Evolutionary conservation across 192 early-diverging fungal genomes (phyloP).

Genomic region (Backusella circina): DNA sequence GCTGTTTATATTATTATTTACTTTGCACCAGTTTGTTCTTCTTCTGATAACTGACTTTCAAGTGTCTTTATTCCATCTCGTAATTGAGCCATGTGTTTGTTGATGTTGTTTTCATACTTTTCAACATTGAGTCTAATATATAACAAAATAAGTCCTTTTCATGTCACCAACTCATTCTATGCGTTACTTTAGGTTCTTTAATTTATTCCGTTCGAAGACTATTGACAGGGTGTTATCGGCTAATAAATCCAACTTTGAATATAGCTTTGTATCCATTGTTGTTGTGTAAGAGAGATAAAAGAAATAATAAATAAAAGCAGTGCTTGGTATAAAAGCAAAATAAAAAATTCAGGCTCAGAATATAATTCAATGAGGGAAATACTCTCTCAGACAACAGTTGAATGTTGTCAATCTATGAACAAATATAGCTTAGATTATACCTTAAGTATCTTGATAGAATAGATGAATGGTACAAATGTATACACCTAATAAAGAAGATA

Average conservation of each 20-base stretch:
- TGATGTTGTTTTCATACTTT: conserved; percentile 50
- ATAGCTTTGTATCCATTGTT: conserved; percentile 32
- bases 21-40: conserved; percentile 52
- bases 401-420: too few species aligned
- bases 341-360: too few species aligned
- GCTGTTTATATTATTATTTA: conserved; percentile 30
- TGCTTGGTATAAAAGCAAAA: too few species aligned
- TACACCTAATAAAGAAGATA: too few species aligned
- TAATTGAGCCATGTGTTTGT: conserved; percentile 47
- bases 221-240: conserved; percentile 54
- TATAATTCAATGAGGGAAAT: too few species aligned
- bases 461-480: too few species aligned
- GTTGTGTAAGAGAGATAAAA: conserved; percentile 1
- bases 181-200: conserved; percentile 28
- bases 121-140: conserved; percentile 41
- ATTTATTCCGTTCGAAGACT: conserved; percentile 56
- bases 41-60: conserved; percentile 51
- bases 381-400: too few species aligned
- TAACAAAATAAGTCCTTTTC: not conserved
- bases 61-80: conserved; percentile 48
- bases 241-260: conserved; percentile 41
- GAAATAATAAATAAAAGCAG: too few species aligned
- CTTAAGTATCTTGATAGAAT: too few species aligned
- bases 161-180: not conserved
- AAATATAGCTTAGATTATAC: too few species aligned